Percentiles rank a stretch among this genome's conserved stretches.
These are phyloP conservation scores for Parafenestella ontariensis DNA, from an alignment of 2,329 filamentous ascomycete species.

Conservation along the genomic window DNA sequence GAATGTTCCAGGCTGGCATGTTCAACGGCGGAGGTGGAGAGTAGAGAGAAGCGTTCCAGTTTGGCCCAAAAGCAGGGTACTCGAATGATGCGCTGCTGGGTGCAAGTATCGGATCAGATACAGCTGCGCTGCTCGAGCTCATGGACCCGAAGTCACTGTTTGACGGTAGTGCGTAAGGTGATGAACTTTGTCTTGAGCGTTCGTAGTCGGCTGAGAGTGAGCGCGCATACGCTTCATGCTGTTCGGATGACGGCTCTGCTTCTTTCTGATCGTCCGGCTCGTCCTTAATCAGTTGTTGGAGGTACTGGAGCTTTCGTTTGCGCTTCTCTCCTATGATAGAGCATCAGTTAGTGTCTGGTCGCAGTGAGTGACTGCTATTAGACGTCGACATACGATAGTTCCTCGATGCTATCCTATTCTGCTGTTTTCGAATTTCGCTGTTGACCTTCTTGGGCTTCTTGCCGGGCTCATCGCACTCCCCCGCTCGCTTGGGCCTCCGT, in stretches of 20 bases:
- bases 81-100: conserved; percentile 19
- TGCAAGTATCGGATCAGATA: conserved; percentile 13
- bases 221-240: conserved; percentile 20
- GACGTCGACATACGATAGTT: conserved; percentile 42
- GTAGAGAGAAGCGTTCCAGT: conserved; percentile 27
- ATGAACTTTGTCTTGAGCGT: conserved; percentile 4
- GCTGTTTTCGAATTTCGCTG: conserved; percentile 47
- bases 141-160: conserved; percentile 11
- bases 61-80: conserved; percentile 17
- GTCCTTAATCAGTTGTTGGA: conserved; percentile 43
- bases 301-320: conserved; percentile 46
- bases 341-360: conserved; percentile 10
- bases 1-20: conserved; percentile 25
- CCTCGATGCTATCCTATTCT: conserved; percentile 48
- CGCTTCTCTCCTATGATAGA: conserved; percentile 42
- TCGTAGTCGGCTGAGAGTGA: conserved; percentile 28
- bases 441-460: conserved; percentile 45
- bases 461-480: conserved; percentile 13
- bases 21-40: conserved; percentile 19
- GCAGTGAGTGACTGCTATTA: background rate
- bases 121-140: conserved; percentile 13
- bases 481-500: conserved; percentile 12
- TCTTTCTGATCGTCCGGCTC: conserved; percentile 22
- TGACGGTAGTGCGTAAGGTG: conserved; percentile 16
- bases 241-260: conserved; percentile 17